A percentile compares a stretch with the other conserved stretches of the same genome.
Conservation (phyloP, 2,329 filamentous ascomycete species). For the Fusarium circinatum region DNA sequence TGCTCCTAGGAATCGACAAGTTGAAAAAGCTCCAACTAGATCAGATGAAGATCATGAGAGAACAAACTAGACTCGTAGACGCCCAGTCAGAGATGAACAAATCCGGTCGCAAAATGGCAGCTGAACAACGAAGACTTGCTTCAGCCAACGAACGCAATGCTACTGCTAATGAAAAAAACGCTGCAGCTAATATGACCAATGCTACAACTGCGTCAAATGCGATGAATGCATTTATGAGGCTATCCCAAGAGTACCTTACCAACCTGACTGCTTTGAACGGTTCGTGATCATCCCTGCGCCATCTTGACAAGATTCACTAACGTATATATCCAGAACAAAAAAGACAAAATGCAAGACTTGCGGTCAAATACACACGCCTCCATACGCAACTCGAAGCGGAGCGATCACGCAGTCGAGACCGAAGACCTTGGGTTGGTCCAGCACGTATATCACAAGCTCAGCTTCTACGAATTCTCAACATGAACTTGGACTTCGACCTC, state of each 20-base stretch:
- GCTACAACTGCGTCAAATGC: not conserved
- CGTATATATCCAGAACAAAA: not conserved
- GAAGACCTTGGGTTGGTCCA: not conserved
- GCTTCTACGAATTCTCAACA: not conserved
- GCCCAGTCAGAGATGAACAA: not conserved
- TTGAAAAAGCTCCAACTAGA: not conserved
- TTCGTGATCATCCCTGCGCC: fast-evolving
- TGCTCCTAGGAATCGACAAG: fast-evolving
- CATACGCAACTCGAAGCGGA: fast-evolving
- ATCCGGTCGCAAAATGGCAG: fast-evolving
- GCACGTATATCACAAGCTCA: not conserved
- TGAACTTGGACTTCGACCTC: not conserved
- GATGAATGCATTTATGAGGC: not conserved
- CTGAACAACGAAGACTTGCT: not conserved
- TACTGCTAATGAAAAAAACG: not conserved
- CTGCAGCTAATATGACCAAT: fast-evolving
- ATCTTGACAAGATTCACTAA: fast-evolving
- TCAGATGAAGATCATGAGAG: not conserved
- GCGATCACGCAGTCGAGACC: not conserved
- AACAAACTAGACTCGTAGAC: not conserved
- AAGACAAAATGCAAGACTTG: not conserved
- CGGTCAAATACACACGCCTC: not conserved
- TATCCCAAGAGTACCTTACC: not conserved
- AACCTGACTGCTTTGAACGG: not conserved
- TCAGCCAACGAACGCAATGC: not conserved